Conservation (phyloP, 2,329 filamentous ascomycete genomes). For the Alternaria sp. region DNA sequence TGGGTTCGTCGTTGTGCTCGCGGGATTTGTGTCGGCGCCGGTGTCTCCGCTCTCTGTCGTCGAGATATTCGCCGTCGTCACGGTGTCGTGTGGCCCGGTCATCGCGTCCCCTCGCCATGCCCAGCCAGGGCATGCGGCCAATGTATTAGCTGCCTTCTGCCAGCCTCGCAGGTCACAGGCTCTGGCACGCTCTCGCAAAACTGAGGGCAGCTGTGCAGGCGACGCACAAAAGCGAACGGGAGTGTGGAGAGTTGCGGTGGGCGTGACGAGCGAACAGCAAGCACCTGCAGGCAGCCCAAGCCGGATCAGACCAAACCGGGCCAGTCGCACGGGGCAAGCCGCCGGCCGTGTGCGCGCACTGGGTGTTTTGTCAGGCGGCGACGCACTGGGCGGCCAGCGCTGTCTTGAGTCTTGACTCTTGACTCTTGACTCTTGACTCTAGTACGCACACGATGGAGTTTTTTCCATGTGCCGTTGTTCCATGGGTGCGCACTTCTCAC, state of each 20-base stretch:
- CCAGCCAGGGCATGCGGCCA: conserved; percentile 37
- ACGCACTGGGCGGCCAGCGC: conserved; percentile 37
- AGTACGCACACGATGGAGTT: conserved; percentile 32
- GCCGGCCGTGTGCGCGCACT: conserved; percentile 45
- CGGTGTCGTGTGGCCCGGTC: conserved; percentile 44
- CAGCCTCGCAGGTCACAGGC: conserved; percentile 42
- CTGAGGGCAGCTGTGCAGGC: conserved; percentile 47
- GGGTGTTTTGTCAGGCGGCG: conserved; percentile 40
- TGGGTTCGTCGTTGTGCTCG: conserved; percentile 39
- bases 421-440: conserved; percentile 27
- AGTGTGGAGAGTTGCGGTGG: conserved; percentile 41
- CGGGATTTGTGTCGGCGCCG: conserved; percentile 40
- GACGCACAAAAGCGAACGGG: conserved; percentile 31
- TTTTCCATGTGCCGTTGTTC: neutral
- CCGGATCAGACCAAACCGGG: conserved; percentile 34
- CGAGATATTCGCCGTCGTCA: conserved; percentile 39
- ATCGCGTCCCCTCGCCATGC: conserved; percentile 48
- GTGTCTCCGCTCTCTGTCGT: conserved; percentile 42
- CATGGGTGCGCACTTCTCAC: conserved; percentile 3
- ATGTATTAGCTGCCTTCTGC: conserved; percentile 39
- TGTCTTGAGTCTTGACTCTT: conserved; percentile 2
- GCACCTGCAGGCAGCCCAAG: conserved; percentile 40
- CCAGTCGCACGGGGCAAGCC: conserved; percentile 41
- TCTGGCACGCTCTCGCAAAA: conserved; percentile 30
- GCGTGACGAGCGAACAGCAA: conserved; percentile 42